Evolutionary conservation across 2,329 filamentous ascomycete genomes (phyloP).

Genomic region (Aspergillus thermomutatus): DNA sequence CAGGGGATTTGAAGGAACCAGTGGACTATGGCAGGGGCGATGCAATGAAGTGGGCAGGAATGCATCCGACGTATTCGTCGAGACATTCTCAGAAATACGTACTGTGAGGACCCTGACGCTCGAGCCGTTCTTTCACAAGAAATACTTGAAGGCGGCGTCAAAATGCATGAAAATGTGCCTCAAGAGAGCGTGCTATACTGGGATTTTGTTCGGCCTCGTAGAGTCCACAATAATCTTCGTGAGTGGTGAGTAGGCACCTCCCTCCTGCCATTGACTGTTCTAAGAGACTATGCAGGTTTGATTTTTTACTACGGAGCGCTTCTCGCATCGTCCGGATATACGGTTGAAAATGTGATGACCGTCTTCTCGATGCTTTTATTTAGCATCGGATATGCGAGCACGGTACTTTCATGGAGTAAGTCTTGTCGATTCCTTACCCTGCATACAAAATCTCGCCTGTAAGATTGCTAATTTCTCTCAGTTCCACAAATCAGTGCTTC

Average conservation of each 20-base stretch:
- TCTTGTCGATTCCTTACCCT: background rate
- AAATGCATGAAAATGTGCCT: slow-evolving; percentile 60
- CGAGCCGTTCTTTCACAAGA: slow-evolving; percentile 66
- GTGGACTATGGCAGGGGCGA: slow-evolving; percentile 67
- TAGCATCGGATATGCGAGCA: slow-evolving; percentile 68
- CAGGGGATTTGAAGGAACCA: slow-evolving; percentile 62
- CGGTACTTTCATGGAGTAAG: slow-evolving; percentile 62
- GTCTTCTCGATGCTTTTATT: slow-evolving; percentile 84
- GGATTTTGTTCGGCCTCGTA: slow-evolving; percentile 72
- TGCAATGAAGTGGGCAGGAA: slow-evolving; percentile 62
- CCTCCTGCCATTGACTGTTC: background rate
- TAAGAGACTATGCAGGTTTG: slow-evolving; percentile 49
- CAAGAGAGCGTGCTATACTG: slow-evolving; percentile 63
- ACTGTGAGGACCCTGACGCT: slow-evolving; percentile 73
- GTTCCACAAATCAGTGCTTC: slow-evolving; percentile 78
- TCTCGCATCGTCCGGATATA: slow-evolving; percentile 54
- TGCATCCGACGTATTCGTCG: slow-evolving; percentile 63
- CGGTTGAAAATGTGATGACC: slow-evolving; percentile 61
- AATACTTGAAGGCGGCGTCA: slow-evolving; percentile 54
- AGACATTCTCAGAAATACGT: slow-evolving; percentile 74
- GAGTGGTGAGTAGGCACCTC: slow-evolving; percentile 42
- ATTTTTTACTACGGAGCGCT: slow-evolving; percentile 79
- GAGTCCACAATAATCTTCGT: slow-evolving; percentile 70
- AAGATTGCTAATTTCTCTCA: background rate
- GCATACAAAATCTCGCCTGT: background rate